phyloP scores from a whole-genome alignment of 2,329 filamentous ascomycete species.

The Colletotrichum cuscutae region DNA sequence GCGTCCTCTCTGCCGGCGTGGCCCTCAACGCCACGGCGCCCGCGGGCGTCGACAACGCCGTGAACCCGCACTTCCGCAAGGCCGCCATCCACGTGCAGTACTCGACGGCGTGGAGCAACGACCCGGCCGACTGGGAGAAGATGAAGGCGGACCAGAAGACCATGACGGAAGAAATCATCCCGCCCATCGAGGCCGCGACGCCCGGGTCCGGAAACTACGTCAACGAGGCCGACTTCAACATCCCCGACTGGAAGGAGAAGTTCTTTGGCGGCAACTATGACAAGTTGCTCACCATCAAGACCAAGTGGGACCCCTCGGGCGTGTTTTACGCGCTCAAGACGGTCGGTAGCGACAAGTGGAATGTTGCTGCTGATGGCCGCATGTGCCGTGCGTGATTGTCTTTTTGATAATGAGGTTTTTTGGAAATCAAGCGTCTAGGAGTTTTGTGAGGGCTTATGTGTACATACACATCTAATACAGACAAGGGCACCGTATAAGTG shows the following conservation, averaged over 20 bases:
- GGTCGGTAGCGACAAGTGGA: slow-evolving; percentile 64
- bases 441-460: neutral
- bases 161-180: slow-evolving; percentile 35
- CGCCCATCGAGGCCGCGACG: slow-evolving; percentile 40
- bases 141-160: slow-evolving; percentile 31
- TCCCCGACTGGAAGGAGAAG: slow-evolving; percentile 54
- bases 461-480: neutral
- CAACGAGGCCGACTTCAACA: slow-evolving; percentile 62
- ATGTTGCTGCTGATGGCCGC: slow-evolving; percentile 49
- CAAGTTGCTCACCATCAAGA: slow-evolving; percentile 56
- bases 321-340: slow-evolving; percentile 60
- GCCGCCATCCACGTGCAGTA: slow-evolving; percentile 34
- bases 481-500: neutral
- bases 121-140: slow-evolving; percentile 28
- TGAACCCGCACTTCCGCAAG: slow-evolving; percentile 33
- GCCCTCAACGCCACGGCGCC: slow-evolving; percentile 36
- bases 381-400: slow-evolving; percentile 46
- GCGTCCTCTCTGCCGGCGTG: slow-evolving; percentile 36
- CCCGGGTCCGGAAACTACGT: slow-evolving; percentile 57
- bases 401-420: neutral
- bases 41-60: slow-evolving; percentile 30
- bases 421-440: neutral
- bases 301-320: slow-evolving; percentile 56
- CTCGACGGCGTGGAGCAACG: slow-evolving; percentile 34
- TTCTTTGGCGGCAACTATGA: slow-evolving; percentile 61